Evolutionary conservation across 2,329 filamentous ascomycete species (phyloP), one percentile per base, ranked within the genome.

Genomic region (Pyrenochaeta sp.): DNA sequence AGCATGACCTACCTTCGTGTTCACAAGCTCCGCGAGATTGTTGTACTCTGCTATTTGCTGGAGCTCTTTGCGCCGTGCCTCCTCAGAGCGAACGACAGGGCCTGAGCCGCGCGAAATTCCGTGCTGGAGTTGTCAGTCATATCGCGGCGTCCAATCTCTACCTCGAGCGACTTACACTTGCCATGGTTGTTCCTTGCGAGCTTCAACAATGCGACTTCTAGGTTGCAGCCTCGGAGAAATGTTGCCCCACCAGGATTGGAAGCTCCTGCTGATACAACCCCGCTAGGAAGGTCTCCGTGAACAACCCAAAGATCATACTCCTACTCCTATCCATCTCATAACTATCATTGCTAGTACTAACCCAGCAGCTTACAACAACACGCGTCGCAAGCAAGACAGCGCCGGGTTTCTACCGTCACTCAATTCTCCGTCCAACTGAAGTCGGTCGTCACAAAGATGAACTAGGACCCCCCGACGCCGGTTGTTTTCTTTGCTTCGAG

Each of bases 11-110:
- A 89, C 87, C 75, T 86, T 85, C n/a, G 76, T 65, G 41, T 84
- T 83, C 24, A 95, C 82, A 40, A 83, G 73, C 39, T 81, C 76
- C 53, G 92, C 89, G 29, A 96, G 77, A 8, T 81, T 74, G 55
- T 83, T 85, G 72, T 96, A 96, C 53, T 85, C 82, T 44, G 79
- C 75, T 62, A 96, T 96, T 71, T 88, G 88, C 58, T 84, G 82
- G 42, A 84, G 78, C 70, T 95, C 90, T 69, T 85, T 82, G 55
- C 84, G 79, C 44, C 82, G 82, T 65, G 88, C 83, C 66, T 89
- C 84, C 60, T 88, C 85, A 58, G 87, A 88, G 61, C 80, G 77
- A 49, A 76, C 72, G 41, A 81, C 78, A 49, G 82, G 80, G 26
- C 60, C 67, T 21, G 72, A 62, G 24, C 67, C 63, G 65, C 91